Conservation (phyloP, 305 asterid species). For the Nicotiana rustica region DNA sequence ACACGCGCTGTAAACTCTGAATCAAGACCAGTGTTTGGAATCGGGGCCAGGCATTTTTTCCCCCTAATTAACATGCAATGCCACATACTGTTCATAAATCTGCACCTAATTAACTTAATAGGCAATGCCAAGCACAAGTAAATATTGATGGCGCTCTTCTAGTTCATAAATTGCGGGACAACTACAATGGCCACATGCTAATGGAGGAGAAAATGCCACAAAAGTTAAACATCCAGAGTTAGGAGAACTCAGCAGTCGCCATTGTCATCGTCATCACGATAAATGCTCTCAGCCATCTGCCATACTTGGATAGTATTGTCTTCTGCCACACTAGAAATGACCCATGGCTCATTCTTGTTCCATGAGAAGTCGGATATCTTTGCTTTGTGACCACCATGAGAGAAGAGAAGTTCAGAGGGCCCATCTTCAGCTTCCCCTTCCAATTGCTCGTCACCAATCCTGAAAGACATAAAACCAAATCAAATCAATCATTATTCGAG, state of each 20-base stretch:
- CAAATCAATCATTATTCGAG: not conserved
- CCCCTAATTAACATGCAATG: not conserved
- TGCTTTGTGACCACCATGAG: slow-evolving; percentile 97
- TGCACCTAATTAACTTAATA: not conserved
- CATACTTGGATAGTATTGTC: slow-evolving; percentile 88
- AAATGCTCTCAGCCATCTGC: slow-evolving; percentile 92
- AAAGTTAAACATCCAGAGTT: not conserved
- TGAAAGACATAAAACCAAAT: slow-evolving; percentile 37
- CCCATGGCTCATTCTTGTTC: slow-evolving; percentile 90
- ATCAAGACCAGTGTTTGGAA: no score
- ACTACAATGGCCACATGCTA: not conserved
- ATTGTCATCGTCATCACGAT: slow-evolving; percentile 67
- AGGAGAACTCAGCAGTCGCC: slow-evolving; percentile 37
- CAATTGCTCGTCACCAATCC: slow-evolving; percentile 96
- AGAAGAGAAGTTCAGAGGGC: slow-evolving; percentile 91
- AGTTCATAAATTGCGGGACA: not conserved
- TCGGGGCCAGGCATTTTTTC: no score
- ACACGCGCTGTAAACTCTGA: no score
- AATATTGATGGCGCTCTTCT: not conserved
- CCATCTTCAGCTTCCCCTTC: slow-evolving; percentile 99
- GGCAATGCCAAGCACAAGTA: not conserved
- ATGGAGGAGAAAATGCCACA: not conserved
- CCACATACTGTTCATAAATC: not conserved
- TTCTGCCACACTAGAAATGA: slow-evolving; percentile 92
- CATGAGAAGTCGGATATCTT: slow-evolving; percentile 93